Base-by-base conservation (phyloP, 768 basidiomycete genomes). In the Hericium rajendrae region DNA sequence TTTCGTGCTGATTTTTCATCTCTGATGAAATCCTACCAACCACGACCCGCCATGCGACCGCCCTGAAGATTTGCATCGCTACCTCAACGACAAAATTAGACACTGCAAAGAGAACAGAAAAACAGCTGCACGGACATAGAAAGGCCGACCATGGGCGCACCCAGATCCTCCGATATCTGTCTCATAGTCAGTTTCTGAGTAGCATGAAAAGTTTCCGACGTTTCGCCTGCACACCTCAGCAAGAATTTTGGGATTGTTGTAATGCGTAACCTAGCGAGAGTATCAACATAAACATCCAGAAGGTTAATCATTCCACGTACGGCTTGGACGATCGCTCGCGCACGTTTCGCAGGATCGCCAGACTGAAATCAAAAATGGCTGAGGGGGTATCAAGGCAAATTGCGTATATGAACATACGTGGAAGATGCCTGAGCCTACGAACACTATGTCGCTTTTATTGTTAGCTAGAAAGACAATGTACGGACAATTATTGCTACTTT, bases 341-440 rank as follows among this genome's bases (percentile, higher is more conserved):
- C 97, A 52, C 93, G 84, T 70, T 93, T 94, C 43, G 87, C 91
- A 20, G 97, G 93, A 68, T 98, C 88, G 51, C 87, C 91, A 48
- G 94, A 94, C 85, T 94, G 63, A 57, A 62, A 28, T 20, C 2
- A 15, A 51, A 46, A 8, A 13, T 28, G 13, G 51, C 24, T 13
- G 32, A 32, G 32, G 32, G 26, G 32, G 56, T 48, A 56, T 46
- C 51, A 37, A 50, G 13, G 53, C 28, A 16, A 37, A 32, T n/a
- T 15, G 4, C 37, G 6, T 16, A 24, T 28, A 38, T 13, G 38
- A n/a, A 76, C 85, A 51, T 62, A 87, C 92, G 71, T 89, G 84
- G 84, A 97, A 97, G 68, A 98, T 94, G 51, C 95, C 95, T 18
- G 94, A 97, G 40, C 95, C 95, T 59, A 99, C 95, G 65, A 99